Base-by-base conservation (phyloP, 208 protist genomes). In the Leishmania amazonensis region DNA sequence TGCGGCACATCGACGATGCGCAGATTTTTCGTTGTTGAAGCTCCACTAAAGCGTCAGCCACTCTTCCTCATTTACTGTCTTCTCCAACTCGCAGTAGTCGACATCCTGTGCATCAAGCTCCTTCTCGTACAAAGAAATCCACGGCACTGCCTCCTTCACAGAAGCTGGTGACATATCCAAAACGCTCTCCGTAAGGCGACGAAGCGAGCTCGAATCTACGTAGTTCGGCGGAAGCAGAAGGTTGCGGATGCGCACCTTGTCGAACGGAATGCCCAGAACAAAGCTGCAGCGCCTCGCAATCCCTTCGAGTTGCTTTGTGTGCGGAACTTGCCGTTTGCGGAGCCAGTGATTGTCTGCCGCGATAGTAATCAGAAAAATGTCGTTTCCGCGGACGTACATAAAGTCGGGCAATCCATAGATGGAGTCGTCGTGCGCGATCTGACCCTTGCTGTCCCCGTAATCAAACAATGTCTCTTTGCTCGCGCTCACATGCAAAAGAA, bases 311-410 rank as follows among this genome's bases (percentile, higher is more conserved):
- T 97, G 94, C 84, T 94, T 94, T 62, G 79, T 77, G 47, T 97
- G 94, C 2, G 93, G 91, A 49, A 97, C 68, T 75, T 97, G 94
- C 40, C 94, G 92, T 53, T 91, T 95, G 1, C 94, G 87, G 31
- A 96, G 81, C 93, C 94, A 97, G 57, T 90, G 81, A 76, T 96
- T 97, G 45, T 93, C 87, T 24, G 94, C 95, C 28, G 93, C 92
- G 60, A 97, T 95, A 13, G 88, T 95, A 74, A 97, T 90, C 67
- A 97, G 78, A 79, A 86, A 92, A 78, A 97, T 85, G 83, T 96
- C 89, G 40, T 60, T 84, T 54, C 87, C 92, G 24, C 84, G 87
- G 31, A 95, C 80, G 79, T 94, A 93, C 75, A 97, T 78, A 75
- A 97, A 96, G 84, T 97, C 94, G 7, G 92, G 91, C 31, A 95